Percentiles rank a stretch among this genome's conserved stretches.
phyloP scores from a whole-genome alignment of 2,329 filamentous ascomycete species.

The Coleophoma eucalyptorum region DNA sequence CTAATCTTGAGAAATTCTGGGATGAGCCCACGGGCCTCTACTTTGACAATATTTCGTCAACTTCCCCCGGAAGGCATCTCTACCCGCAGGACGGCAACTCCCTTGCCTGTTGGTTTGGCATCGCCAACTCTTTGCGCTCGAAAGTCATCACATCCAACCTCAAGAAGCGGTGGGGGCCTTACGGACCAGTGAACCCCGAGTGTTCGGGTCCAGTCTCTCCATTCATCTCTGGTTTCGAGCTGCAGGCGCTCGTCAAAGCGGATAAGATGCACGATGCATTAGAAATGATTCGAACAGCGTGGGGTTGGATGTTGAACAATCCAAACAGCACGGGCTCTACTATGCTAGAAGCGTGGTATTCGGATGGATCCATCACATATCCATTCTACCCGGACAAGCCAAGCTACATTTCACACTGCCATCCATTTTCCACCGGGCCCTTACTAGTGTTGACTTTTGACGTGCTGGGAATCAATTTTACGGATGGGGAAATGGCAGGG shows the following conservation, averaged over 20 bases:
- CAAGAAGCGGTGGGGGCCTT: constrained; percentile 1
- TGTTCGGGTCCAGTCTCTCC: constrained; percentile 32
- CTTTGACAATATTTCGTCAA: constrained; percentile 37
- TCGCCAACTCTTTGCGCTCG: constrained; percentile 9
- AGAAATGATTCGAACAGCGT: not conserved
- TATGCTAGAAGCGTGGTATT: not conserved
- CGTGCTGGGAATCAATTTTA: not conserved
- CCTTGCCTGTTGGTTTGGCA: constrained; percentile 35
- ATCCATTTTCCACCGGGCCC: not conserved
- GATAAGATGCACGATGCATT: not conserved
- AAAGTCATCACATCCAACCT: constrained; percentile 1
- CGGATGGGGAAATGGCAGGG: not conserved
- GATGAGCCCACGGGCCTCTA: constrained; percentile 37
- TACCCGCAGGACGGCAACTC: constrained; percentile 47
- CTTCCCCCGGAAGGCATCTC: constrained; percentile 31
- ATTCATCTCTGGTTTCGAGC: constrained; percentile 28
- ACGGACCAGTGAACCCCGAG: constrained; percentile 1
- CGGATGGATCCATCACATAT: not conserved
- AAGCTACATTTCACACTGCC: not conserved
- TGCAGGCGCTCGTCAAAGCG: not conserved
- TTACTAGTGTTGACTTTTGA: not conserved
- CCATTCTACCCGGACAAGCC: not conserved
- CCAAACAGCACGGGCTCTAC: not conserved
- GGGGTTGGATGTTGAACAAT: constrained; percentile 1
- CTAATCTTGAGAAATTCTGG: constrained; percentile 36